Evolutionary conservation across 352 stramenopile species (phyloP).

Genomic region (Globisporangium cederbergense): DNA sequence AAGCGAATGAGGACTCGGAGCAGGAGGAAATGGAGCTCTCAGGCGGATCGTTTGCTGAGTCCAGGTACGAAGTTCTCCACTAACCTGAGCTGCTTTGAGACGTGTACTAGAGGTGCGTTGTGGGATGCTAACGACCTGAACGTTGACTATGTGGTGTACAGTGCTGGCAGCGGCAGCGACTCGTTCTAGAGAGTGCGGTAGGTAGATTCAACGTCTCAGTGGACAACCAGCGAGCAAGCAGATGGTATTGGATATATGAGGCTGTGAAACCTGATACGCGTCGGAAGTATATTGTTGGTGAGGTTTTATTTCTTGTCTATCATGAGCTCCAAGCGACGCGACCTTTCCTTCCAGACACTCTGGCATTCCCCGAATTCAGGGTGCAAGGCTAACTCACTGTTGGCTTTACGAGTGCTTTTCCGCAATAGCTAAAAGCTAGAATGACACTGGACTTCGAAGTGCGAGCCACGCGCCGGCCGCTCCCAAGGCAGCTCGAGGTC

Average conservation of each 20-base stretch:
- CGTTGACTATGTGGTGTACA: conserved; percentile 8
- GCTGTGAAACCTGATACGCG: neutral
- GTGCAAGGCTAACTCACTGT: neutral
- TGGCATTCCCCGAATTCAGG: neutral
- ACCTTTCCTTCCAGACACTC: conserved; percentile 2
- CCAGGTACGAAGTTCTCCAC: conserved; percentile 33
- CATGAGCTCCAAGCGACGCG: conserved; percentile 1
- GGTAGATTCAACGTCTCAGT: too few relatives aligned
- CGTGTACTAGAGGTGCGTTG: neutral
- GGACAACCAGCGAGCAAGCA: neutral
- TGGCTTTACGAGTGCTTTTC: neutral
- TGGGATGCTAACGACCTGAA: too few relatives aligned
- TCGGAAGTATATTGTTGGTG: conserved; percentile 7
- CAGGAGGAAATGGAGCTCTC: conserved; percentile 52
- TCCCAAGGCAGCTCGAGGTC: conserved; percentile 51
- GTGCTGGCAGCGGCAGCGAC: conserved; percentile 47
- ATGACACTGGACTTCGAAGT: conserved; percentile 25
- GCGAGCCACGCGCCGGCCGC: conserved; percentile 29
- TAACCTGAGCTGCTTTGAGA: neutral
- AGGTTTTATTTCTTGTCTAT: neutral
- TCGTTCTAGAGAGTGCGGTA: conserved; percentile 37
- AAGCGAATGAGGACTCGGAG: conserved; percentile 30
- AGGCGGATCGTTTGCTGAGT: conserved; percentile 59
- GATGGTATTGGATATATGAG: neutral
- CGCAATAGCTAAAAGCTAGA: neutral